Evolutionary conservation across 305 asterid species (phyloP).

Genomic region (Rubia balearica): DNA sequence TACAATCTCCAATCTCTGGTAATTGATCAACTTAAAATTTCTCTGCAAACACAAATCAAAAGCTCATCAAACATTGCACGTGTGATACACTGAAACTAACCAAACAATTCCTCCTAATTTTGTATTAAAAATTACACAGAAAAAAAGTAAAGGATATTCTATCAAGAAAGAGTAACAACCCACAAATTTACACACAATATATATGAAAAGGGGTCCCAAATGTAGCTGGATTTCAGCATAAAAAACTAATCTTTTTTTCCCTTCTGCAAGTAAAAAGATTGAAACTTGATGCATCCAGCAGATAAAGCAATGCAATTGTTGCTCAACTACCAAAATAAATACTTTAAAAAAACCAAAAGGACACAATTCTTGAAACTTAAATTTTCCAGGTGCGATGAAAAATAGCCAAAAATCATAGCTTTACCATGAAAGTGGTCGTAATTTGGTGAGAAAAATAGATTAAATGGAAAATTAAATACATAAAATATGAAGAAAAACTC

Average conservation of each 20-base stretch:
- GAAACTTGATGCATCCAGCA: slow-evolving; percentile 11
- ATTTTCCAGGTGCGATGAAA: neutral
- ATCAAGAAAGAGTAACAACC: neutral
- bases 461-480: neutral
- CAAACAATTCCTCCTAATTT: too few species aligned
- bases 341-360: neutral
- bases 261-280: neutral
- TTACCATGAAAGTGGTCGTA: neutral
- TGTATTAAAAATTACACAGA: too few species aligned
- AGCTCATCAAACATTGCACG: neutral
- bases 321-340: neutral
- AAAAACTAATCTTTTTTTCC: neutral
- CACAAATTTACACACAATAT: neutral
- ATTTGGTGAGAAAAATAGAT: neutral
- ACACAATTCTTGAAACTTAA: neutral
- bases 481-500: neutral
- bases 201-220: neutral
- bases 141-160: too few species aligned
- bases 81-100: too few species aligned
- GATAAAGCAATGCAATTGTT: neutral
- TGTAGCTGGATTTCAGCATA: neutral
- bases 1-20: slow-evolving; percentile 7
- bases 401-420: neutral
- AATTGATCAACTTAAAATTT: slow-evolving; percentile 15
- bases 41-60: slow-evolving; percentile 13